These are phyloP conservation scores for Capronia americana DNA, from an alignment of 2,329 filamentous ascomycete genomes.

Conservation along the genomic window DNA sequence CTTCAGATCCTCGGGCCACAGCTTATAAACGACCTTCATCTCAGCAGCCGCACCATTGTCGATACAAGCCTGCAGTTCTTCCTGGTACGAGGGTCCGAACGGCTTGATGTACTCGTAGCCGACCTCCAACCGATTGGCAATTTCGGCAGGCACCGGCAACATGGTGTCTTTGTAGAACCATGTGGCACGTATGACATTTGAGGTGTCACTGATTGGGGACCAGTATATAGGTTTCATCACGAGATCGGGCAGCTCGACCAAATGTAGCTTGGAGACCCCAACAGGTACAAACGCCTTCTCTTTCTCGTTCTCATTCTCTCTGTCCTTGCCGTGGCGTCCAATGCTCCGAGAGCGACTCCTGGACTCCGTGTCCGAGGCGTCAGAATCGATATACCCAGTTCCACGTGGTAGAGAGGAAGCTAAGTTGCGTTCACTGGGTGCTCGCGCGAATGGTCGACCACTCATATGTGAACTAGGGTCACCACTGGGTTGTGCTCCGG, in stretches of 20 bases:
- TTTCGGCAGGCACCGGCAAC: constrained; percentile 80
- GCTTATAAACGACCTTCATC: constrained; percentile 81
- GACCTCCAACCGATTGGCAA: constrained; percentile 91
- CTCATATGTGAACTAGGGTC: constrained; percentile 48
- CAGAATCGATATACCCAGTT: constrained; percentile 18
- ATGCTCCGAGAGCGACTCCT: constrained; percentile 32
- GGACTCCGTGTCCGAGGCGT: constrained; percentile 25
- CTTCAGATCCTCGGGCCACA: constrained; percentile 69
- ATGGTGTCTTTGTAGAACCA: constrained; percentile 99
- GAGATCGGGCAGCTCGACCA: constrained; percentile 80
- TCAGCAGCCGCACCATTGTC: constrained; percentile 90
- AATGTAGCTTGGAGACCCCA: constrained; percentile 85
- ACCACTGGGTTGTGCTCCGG: constrained; percentile 9
- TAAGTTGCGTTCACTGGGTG: constrained; percentile 42
- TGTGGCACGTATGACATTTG: constrained; percentile 80
- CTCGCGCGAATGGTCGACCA: constrained; percentile 57
- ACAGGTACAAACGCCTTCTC: constrained; percentile 72
- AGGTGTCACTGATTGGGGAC: constrained; percentile 89
- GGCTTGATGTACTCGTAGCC: constrained; percentile 85
- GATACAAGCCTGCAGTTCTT: constrained; percentile 87
- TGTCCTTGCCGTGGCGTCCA: constrained; percentile 17
- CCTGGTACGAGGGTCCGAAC: constrained; percentile 90
- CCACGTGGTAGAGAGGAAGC: constrained; percentile 23
- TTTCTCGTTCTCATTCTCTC: constrained; percentile 42
- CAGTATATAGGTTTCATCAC: constrained; percentile 98